Evolutionary conservation across 2,329 filamentous ascomycete genomes (phyloP).

Genomic region (Escovopsis sp.): DNA sequence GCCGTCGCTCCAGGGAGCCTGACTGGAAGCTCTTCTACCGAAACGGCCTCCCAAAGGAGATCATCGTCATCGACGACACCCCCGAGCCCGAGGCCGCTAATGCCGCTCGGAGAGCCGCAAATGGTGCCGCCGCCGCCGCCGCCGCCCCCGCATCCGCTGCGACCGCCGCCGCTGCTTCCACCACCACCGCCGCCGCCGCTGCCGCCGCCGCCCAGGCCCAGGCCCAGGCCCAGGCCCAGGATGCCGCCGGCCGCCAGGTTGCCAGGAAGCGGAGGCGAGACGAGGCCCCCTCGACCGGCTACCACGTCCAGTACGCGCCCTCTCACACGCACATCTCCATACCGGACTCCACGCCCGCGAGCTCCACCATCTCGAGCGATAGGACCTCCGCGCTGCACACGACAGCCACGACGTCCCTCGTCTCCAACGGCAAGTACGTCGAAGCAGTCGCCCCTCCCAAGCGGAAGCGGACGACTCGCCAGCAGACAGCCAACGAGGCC

Average conservation of each 20-base stretch:
- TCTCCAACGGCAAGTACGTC: conserved; percentile 48
- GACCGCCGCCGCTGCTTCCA: too few species aligned
- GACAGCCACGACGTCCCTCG: conserved; percentile 74
- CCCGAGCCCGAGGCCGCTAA: conserved; percentile 37
- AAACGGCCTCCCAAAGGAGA: conserved; percentile 66
- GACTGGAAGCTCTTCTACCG: conserved; percentile 71
- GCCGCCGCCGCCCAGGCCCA: too few species aligned
- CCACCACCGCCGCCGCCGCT: too few species aligned
- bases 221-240: conserved; percentile 8
- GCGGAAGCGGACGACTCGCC: conserved; percentile 64
- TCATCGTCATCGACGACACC: conserved; percentile 68
- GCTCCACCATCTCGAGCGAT: conserved; percentile 66
- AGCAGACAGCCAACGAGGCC: conserved; percentile 68
- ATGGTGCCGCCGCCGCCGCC: conserved; percentile 16
- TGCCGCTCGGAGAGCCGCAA: conserved; percentile 43
- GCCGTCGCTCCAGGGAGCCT: conserved; percentile 29
- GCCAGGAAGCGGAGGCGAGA: conserved; percentile 64
- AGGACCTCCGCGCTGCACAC: conserved; percentile 70
- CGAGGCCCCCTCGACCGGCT: conserved; percentile 47
- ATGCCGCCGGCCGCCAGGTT: conserved; percentile 29
- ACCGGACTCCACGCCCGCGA: conserved; percentile 49
- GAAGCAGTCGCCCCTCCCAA: conserved; percentile 64
- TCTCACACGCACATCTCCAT: conserved; percentile 62
- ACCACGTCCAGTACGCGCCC: conserved; percentile 55
- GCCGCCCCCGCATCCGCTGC: too few species aligned